Percentiles rank a stretch among this genome's conserved stretches.
Evolutionary conservation across 768 basidiomycete species (phyloP).

Genomic region (Vishniacozyma victoriae): DNA sequence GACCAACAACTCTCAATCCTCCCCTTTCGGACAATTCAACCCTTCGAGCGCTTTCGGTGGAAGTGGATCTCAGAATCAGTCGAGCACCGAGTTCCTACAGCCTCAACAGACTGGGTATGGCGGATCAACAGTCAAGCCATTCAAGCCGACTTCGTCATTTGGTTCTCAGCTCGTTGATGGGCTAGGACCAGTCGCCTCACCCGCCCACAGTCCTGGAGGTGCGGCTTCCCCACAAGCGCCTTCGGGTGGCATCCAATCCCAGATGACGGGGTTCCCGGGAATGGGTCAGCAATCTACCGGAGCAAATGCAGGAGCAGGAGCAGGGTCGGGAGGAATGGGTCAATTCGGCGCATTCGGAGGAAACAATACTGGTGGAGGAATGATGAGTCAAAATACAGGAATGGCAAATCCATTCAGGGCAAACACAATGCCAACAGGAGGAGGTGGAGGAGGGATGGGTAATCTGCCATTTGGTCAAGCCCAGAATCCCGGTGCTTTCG

Average conservation of each 20-base stretch:
- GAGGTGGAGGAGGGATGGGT: background rate
- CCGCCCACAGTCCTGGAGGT: background rate
- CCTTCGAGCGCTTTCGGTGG: background rate
- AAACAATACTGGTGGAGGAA: background rate
- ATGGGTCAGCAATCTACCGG: slow-evolving; percentile 2
- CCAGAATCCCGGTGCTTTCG: slow-evolving; percentile 31
- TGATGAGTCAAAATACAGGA: slow-evolving; percentile 11
- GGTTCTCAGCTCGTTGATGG: slow-evolving; percentile 68
- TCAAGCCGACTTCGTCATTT: slow-evolving; percentile 76
- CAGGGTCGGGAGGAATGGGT: background rate
- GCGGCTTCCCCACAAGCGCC: background rate
- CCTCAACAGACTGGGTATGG: slow-evolving; percentile 55
- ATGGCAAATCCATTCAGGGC: slow-evolving; percentile 20
- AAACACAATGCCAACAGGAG: slow-evolving; percentile 8
- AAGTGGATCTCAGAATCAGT: background rate
- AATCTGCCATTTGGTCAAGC: background rate
- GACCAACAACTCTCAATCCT: background rate
- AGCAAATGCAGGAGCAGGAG: background rate
- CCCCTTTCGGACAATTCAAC: slow-evolving; percentile 9
- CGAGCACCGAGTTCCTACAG: slow-evolving; percentile 41
- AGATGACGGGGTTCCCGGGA: slow-evolving; percentile 26
- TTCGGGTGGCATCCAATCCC: slow-evolving; percentile 6
- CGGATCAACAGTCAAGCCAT: slow-evolving; percentile 60
- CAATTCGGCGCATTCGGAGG: background rate
- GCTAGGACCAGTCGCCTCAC: slow-evolving; percentile 61